Percentiles rank a stretch among this genome's conserved stretches.
These are phyloP conservation scores for Luzula sylvatica DNA, from an alignment of 176 grass and related monocot genomes.

Conservation along the genomic window DNA sequence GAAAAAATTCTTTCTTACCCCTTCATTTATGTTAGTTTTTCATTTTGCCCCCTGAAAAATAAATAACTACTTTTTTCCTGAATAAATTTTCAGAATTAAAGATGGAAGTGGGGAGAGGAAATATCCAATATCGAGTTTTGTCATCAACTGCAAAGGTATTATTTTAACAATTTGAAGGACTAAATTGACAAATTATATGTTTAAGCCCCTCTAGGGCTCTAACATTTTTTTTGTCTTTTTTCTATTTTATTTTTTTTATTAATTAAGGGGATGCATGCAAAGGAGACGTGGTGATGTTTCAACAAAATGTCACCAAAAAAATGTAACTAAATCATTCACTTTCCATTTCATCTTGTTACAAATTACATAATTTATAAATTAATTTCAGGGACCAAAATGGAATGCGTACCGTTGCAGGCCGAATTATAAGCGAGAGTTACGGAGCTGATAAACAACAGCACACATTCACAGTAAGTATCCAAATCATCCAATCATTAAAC, in stretches of 20 bases:
- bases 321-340: constrained; percentile 28
- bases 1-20: neutral
- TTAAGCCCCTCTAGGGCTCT: neutral
- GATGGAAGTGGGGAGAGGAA: constrained; percentile 33
- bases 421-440: constrained; percentile 52
- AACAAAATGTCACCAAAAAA: constrained; percentile 55
- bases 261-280: constrained; percentile 58
- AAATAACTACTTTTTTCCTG: constrained; percentile 13
- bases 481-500: neutral
- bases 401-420: constrained; percentile 31
- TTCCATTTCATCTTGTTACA: neutral
- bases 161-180: neutral
- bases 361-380: neutral
- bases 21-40: neutral
- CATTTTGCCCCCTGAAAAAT: neutral
- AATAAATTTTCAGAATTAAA: constrained; percentile 39
- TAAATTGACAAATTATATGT: too few species aligned
- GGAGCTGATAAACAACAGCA: constrained; percentile 46
- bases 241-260: neutral
- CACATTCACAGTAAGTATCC: constrained; percentile 43
- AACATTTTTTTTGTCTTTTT: neutral
- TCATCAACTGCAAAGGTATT: constrained; percentile 62
- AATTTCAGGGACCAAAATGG: constrained; percentile 27
- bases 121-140: constrained; percentile 48
- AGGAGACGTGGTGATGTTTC: constrained; percentile 66